Conservation (phyloP, 139 green algal genomes). For the Chlamydomonas eustigma region DNA sequence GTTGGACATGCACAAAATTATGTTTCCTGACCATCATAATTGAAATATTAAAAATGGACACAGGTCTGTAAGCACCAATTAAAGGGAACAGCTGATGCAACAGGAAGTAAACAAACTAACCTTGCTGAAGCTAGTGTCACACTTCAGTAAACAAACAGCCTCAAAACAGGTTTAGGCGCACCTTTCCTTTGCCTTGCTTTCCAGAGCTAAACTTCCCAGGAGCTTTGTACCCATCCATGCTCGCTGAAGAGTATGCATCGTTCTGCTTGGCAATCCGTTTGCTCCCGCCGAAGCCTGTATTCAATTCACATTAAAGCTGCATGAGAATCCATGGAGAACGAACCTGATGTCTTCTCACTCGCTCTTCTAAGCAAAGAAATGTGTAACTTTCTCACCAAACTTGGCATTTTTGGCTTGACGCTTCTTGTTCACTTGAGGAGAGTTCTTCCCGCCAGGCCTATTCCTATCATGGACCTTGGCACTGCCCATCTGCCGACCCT, state of each 20-base stretch:
- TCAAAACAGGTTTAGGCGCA: background rate
- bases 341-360: too few species aligned
- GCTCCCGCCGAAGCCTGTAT: slow-evolving; percentile 77
- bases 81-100: background rate
- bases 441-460: slow-evolving; percentile 15
- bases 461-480: slow-evolving; percentile 14
- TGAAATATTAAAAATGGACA: background rate
- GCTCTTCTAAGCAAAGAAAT: too few species aligned
- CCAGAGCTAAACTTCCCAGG: background rate
- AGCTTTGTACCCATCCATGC: slow-evolving; percentile 69
- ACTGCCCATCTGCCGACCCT: background rate
- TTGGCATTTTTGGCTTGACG: background rate
- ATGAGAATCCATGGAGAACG: too few species aligned
- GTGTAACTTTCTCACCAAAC: too few species aligned
- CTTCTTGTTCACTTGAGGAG: background rate
- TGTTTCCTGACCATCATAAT: background rate
- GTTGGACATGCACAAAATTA: background rate
- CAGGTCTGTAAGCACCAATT: background rate
- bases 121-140: background rate
- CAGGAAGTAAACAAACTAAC: background rate
- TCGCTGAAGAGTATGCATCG: slow-evolving; percentile 67
- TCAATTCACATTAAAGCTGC: background rate
- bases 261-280: slow-evolving; percentile 90
- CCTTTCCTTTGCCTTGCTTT: background rate
- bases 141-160: background rate